phyloP scores from a whole-genome alignment of 768 basidiomycete genomes.

The Rhodosporidiobolus sp. region DNA sequence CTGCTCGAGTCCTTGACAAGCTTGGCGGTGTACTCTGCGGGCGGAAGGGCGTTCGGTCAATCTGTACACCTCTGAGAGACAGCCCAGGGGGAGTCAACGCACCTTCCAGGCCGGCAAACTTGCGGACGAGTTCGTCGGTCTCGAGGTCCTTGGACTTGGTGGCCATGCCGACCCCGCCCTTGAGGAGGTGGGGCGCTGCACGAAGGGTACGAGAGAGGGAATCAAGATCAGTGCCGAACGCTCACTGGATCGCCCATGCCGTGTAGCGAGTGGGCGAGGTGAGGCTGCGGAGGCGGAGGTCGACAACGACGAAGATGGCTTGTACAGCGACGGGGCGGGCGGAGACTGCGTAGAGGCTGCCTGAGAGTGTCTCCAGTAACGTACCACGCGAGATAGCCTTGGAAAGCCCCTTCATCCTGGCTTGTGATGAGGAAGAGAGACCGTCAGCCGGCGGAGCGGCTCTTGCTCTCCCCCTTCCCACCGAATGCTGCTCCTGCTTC shows the following conservation, averaged over 20 bases:
- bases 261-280: background rate
- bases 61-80: conserved; percentile 70
- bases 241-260: background rate
- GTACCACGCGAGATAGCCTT: no score
- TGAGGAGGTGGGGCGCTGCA: conserved; percentile 88
- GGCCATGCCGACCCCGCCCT: conserved; percentile 79
- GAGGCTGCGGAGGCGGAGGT: background rate
- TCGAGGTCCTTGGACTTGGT: conserved; percentile 56
- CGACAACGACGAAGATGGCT: no score
- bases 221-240: background rate
- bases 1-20: conserved; percentile 85
- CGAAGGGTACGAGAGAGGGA: background rate
- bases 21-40: conserved; percentile 77
- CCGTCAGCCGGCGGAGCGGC: background rate
- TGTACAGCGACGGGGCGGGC: no score
- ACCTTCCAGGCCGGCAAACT: conserved; percentile 35
- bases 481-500: no score
- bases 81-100: conserved; percentile 10
- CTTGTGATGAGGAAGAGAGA: conserved; percentile 50
- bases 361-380: no score
- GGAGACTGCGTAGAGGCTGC: no score
- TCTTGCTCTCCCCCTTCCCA: no score
- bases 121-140: conserved; percentile 32
- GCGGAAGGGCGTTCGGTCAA: conserved; percentile 71
- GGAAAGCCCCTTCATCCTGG: conserved; percentile 2